A percentile compares a stretch with the other conserved stretches of the same genome.
Conservation (phyloP, 2,329 filamentous ascomycete genomes). For the Pleurostoma richardsiae region DNA sequence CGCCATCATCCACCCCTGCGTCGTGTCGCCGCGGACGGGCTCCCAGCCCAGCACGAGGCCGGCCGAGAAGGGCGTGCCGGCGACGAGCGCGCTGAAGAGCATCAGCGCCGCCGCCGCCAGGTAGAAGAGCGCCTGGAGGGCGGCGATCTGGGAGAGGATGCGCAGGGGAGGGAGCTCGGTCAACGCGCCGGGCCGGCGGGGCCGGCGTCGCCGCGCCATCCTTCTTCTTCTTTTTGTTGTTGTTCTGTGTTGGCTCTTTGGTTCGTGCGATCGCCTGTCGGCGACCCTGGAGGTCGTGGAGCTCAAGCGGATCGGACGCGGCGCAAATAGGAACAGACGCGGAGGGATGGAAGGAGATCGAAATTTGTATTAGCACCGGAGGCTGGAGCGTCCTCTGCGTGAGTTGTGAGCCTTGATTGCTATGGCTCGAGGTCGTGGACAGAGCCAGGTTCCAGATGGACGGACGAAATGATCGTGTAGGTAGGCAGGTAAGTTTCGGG, state of each 20-base stretch:
- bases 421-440: too few species aligned
- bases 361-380: too few species aligned
- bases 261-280: background rate
- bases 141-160: conserved; percentile 54
- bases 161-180: conserved; percentile 56
- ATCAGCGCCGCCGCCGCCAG: conserved; percentile 43
- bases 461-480: too few species aligned
- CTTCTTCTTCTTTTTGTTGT: conserved; percentile 1
- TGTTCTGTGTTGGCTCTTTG: background rate
- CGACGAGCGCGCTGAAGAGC: conserved; percentile 54
- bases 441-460: too few species aligned
- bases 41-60: conserved; percentile 55
- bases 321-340: too few species aligned
- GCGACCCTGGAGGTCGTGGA: too few species aligned
- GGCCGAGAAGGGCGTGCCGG: conserved; percentile 47
- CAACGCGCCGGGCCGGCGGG: conserved; percentile 55
- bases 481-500: too few species aligned
- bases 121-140: conserved; percentile 53
- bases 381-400: too few species aligned
- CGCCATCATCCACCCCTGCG: conserved; percentile 54
- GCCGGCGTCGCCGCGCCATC: conserved; percentile 54
- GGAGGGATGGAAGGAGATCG: too few species aligned
- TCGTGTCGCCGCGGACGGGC: conserved; percentile 55
- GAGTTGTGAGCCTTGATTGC: too few species aligned
- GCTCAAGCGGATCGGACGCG: too few species aligned